These are phyloP conservation scores for Penicillium manginii DNA, from an alignment of 495 filamentous ascomycete species.

Conservation along the genomic window DNA sequence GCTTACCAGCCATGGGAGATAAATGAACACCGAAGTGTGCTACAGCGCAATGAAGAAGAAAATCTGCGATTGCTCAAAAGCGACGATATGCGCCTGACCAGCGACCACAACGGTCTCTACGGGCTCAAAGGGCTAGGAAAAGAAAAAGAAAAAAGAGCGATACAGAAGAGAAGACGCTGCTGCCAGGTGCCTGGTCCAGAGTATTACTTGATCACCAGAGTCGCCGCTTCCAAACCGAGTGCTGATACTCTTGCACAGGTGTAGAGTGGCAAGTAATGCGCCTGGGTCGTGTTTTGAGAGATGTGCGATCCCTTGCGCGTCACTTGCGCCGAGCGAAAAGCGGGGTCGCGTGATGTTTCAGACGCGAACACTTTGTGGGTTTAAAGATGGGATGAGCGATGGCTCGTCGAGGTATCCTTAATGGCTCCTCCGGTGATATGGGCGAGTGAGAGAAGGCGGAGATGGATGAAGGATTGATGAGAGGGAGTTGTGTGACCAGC, in stretches of 20 bases:
- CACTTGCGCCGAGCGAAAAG: slow-evolving; percentile 33
- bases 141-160: slow-evolving; percentile 33
- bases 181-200: slow-evolving; percentile 36
- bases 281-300: slow-evolving; percentile 22
- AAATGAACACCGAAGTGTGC: slow-evolving; percentile 31
- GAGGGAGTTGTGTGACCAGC: slow-evolving; percentile 18
- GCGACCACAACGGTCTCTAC: slow-evolving; percentile 44
- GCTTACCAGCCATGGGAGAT: slow-evolving; percentile 53
- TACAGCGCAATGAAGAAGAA: slow-evolving; percentile 42
- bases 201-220: slow-evolving; percentile 44
- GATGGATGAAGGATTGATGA: slow-evolving; percentile 18
- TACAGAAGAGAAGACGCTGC: slow-evolving; percentile 45
- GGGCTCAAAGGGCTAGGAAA: slow-evolving; percentile 38
- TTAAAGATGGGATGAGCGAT: background rate
- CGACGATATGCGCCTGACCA: slow-evolving; percentile 33
- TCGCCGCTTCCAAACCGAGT: slow-evolving; percentile 22
- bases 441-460: slow-evolving; percentile 11
- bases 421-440: slow-evolving; percentile 2
- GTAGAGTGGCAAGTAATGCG: slow-evolving; percentile 18
- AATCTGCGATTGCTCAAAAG: slow-evolving; percentile 20
- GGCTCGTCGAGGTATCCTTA: background rate
- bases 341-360: slow-evolving; percentile 40
- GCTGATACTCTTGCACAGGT: slow-evolving; percentile 15
- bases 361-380: slow-evolving; percentile 1
- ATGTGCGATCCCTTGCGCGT: slow-evolving; percentile 34